Evolutionary conservation across 2,329 filamentous ascomycete species (phyloP).

Genomic region (Apiospora hydei): DNA sequence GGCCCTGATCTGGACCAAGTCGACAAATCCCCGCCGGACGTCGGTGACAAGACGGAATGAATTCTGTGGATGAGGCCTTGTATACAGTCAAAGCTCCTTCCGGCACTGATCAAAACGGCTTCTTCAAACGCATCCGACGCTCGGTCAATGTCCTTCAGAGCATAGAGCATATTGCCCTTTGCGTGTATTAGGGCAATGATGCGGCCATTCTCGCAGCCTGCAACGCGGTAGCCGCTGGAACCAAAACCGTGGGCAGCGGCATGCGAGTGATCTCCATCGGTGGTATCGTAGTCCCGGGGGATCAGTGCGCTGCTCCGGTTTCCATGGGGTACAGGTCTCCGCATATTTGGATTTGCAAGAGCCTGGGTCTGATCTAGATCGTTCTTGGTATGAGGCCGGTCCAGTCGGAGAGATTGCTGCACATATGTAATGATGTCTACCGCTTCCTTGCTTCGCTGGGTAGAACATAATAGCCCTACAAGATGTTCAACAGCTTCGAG

Average conservation of each 20-base stretch:
- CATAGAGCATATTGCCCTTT: conserved; percentile 98
- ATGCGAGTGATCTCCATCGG: conserved; percentile 5
- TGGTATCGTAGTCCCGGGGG: not conserved
- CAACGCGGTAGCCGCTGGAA: conserved; percentile 83
- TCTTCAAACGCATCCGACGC: conserved; percentile 94
- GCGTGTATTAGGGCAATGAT: conserved; percentile 94
- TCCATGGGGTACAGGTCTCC: not conserved
- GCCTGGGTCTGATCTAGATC: conserved; percentile 33
- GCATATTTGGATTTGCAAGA: not conserved
- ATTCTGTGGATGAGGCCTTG: conserved; percentile 81
- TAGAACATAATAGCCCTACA: conserved; percentile 83
- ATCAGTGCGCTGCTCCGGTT: not conserved
- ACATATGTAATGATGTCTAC: conserved; percentile 87
- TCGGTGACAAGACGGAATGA: conserved; percentile 69
- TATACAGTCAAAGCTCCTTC: conserved; percentile 73
- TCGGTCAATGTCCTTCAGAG: conserved; percentile 78
- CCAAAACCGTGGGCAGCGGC: conserved; percentile 61
- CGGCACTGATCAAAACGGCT: conserved; percentile 87
- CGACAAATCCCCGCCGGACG: conserved; percentile 31
- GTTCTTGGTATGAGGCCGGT: conserved; percentile 39
- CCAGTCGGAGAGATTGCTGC: conserved; percentile 72
- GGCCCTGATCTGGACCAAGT: conserved; percentile 55
- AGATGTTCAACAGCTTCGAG: conserved; percentile 96
- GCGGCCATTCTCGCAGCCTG: conserved; percentile 87
- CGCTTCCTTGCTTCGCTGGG: conserved; percentile 82